Base-by-base conservation (phyloP, 805 yeast genomes). In the Teunomyces gatunensis region DNA sequence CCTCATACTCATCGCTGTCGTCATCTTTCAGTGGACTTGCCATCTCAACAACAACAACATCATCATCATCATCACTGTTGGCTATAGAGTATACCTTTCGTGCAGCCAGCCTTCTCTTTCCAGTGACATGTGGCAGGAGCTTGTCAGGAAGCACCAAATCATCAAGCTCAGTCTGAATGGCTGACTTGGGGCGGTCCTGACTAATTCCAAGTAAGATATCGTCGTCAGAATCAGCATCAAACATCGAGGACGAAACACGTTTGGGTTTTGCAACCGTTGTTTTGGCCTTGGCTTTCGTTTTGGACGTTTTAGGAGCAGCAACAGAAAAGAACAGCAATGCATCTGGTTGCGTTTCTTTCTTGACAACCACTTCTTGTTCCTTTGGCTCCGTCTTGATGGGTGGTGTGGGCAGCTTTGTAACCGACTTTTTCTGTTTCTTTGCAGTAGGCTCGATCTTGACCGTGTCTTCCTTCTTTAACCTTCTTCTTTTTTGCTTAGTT, bases 201-300 rank as follows among this genome's bases (percentile, higher is more conserved):
- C 34, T 28, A 15, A 39, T 12, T 30, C 45, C 45, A 42, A 42
- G 45, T 3, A 66, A 49, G 23, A 66, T 51, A 39, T 61, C 69
- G 30, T 68, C 73, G 43, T 68, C 74, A 5, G 67, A 72, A 48
- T 68, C 64, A 47, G 68, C 71, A 51, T 64, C 61, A 51, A 68
- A 61, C 48, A 52, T 30, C 13, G 58, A 50, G 20, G 51, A 44
- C 6, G 40, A 37, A 6, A 37, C 29, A 12, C 29, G 18, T 10
- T 23, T 37, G 5, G 40, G 40, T 7, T 21, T 17, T 13, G 9
- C 18, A 3, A 13, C 34, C 34, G 15, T 32, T 13, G 34, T 4
- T 15, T 39, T 15, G 27, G 27, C 17, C 20, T 32, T 10, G 39
- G 34, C 18, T 17, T 42, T 42, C 23, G 43, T 5, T 18, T 40